Percentiles rank a stretch among this genome's conserved stretches.
Evolutionary conservation across 768 basidiomycete genomes (phyloP).

Genomic region (Tylopilus intermedius): DNA sequence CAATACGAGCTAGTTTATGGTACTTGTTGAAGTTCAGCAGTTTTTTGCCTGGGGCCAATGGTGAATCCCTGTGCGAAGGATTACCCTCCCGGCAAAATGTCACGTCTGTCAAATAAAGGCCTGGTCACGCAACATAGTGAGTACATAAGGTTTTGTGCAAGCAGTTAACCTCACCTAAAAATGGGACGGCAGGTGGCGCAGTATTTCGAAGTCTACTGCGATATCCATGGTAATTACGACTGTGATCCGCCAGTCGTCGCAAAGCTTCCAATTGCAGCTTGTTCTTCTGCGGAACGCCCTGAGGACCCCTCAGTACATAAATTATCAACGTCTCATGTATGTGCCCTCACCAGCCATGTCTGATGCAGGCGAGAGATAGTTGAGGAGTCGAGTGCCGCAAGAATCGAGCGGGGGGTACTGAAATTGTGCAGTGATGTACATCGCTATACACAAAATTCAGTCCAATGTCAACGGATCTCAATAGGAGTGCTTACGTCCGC

Average conservation of each 20-base stretch:
- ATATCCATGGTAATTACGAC: constrained; percentile 88
- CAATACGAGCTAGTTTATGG: constrained; percentile 80
- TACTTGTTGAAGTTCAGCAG: constrained; percentile 97
- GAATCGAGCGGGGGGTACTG: constrained; percentile 86
- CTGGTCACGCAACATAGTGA: constrained; percentile 35
- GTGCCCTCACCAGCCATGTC: constrained; percentile 82
- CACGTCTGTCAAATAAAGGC: constrained; percentile 84
- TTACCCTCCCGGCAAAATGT: constrained; percentile 97
- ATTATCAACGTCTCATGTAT: neutral
- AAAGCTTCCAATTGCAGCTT: constrained; percentile 72
- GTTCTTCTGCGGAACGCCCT: constrained; percentile 86
- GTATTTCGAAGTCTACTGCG: constrained; percentile 81
- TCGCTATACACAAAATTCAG: constrained; percentile 48
- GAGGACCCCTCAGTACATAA: constrained; percentile 10
- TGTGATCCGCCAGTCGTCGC: constrained; percentile 85
- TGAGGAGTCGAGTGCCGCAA: constrained; percentile 93
- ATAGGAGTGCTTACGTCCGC: constrained; percentile 61
- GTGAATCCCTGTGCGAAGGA: constrained; percentile 76
- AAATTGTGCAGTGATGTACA: constrained; percentile 83
- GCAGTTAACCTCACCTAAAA: constrained; percentile 60
- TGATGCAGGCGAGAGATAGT: constrained; percentile 88
- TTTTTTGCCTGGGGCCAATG: constrained; percentile 66
- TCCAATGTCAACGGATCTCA: constrained; percentile 2
- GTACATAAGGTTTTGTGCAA: neutral
- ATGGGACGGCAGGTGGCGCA: constrained; percentile 90